These are phyloP conservation scores for Sugiyamaella qingdaonensis DNA, from an alignment of 805 yeast genomes.

Conservation along the genomic window DNA sequence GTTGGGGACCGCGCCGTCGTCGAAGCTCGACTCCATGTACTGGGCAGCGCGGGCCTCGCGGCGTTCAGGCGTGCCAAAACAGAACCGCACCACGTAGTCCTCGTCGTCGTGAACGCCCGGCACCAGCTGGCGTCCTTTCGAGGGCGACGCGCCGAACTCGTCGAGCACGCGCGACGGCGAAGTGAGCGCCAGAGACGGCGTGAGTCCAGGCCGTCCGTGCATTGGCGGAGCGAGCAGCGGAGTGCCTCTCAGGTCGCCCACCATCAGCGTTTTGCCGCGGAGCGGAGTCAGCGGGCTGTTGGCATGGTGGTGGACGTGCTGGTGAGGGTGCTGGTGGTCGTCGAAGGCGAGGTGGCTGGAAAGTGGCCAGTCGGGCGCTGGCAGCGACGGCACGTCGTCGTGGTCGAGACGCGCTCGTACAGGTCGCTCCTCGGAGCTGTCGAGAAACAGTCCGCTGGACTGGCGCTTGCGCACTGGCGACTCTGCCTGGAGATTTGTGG, in stretches of 20 bases:
- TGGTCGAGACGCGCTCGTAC: slow-evolving; percentile 7
- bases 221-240: slow-evolving; percentile 8
- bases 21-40: slow-evolving; percentile 26
- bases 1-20: slow-evolving; percentile 37
- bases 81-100: slow-evolving; percentile 32
- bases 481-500: slow-evolving; percentile 17
- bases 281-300: slow-evolving; percentile 6
- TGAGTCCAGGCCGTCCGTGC: slow-evolving; percentile 25
- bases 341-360: neutral
- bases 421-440: slow-evolving; percentile 1
- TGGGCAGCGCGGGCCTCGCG: slow-evolving; percentile 27
- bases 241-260: slow-evolving; percentile 17
- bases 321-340: neutral
- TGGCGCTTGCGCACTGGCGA: slow-evolving; percentile 15
- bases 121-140: neutral
- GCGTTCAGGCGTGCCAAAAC: slow-evolving; percentile 37
- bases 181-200: slow-evolving; percentile 20
- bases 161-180: slow-evolving; percentile 33
- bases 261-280: slow-evolving; percentile 11
- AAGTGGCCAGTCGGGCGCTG: slow-evolving; percentile 11
- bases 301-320: neutral
- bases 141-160: slow-evolving; percentile 28
- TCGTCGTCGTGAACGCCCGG: slow-evolving; percentile 25
- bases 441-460: slow-evolving; percentile 7
- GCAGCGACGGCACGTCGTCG: slow-evolving; percentile 15